Evolutionary conservation across 1,284 basidiomycete species (phyloP), one percentile per base, ranked within the genome.

Genomic region (Coniophora puteana): DNA sequence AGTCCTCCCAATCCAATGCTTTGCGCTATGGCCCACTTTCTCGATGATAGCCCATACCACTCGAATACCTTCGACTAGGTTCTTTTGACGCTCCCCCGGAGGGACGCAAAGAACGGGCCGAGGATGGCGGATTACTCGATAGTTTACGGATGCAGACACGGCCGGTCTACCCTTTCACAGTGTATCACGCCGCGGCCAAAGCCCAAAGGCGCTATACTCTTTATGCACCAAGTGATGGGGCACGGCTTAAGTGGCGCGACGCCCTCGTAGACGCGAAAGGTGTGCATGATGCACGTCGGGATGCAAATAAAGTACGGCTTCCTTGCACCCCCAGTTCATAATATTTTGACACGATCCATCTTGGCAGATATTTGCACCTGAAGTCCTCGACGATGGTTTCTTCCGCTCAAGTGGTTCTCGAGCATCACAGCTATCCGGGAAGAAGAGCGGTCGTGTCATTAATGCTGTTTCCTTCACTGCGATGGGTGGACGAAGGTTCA

Each of bases 11-110:
- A 12, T 14, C n/a, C n/a, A n/a, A n/a, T n/a, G n/a, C 16, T 17
- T 32, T 16, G 20, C 24, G 3, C 36, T 22, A 34, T 14, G 24
- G 36, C 36, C 25, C 39, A 29, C 1, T 38, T 36, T 32, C 13
- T 26, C 50, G 29, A 42, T 28, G 33, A 29, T 40, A 39, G 87
- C 87, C 88, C 22, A 74, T 90, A 36, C 83, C 86, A 3, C 62
- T 90, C 3, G 80, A 83, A 36, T 89, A 80, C 49, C 71, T 90
- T n/a, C 76, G 76, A 8, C 65, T 89, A 8, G 84, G 74, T 13
- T 64, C 70, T 17, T 89, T 89, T 55, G 67, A 72, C 23, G 68
- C 58, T 2, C 66, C 72, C 4, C 61, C 76, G 3, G 84, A 86
- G 49, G 67, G 60, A 34, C 75, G 83, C 22, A 80, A 75, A 51